Conservation (phyloP, 2,329 filamentous ascomycete genomes). For the Cladosporium sp. region DNA sequence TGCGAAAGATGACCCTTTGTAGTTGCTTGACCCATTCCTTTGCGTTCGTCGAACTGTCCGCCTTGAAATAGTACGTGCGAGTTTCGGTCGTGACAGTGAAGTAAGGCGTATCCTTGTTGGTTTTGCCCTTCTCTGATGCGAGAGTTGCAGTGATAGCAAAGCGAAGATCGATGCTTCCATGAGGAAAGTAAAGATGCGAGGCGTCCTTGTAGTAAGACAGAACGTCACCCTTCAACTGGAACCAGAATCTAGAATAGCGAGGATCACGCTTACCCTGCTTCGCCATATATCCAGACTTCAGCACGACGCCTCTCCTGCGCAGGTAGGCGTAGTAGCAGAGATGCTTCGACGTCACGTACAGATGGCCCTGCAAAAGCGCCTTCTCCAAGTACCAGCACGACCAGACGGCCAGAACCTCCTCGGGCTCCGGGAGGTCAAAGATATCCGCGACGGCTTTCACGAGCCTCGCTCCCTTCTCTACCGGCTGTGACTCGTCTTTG, state of each 20-base stretch:
- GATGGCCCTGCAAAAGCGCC: slow-evolving; percentile 84
- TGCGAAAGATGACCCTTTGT: slow-evolving; percentile 90
- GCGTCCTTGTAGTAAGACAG: slow-evolving; percentile 82
- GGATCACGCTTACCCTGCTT: slow-evolving; percentile 87
- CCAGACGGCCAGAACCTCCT: slow-evolving; percentile 87
- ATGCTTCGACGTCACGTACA: slow-evolving; percentile 90
- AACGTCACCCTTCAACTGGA: slow-evolving; percentile 84
- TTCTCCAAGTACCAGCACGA: slow-evolving; percentile 90
- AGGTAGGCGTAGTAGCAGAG: slow-evolving; percentile 97
- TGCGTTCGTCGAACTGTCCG: slow-evolving; percentile 79
- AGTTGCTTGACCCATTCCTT: slow-evolving; percentile 95
- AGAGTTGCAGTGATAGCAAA: slow-evolving; percentile 85
- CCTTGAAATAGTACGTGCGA: slow-evolving; percentile 78
- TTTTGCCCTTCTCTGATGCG: slow-evolving; percentile 45
- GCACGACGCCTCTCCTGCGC: slow-evolving; percentile 75
- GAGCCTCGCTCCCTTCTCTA: neutral
- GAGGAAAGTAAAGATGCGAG: slow-evolving; percentile 82
- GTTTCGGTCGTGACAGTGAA: slow-evolving; percentile 80
- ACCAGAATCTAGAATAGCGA: slow-evolving; percentile 87
- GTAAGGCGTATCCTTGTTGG: slow-evolving; percentile 62
- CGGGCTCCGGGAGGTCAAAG: slow-evolving; percentile 72
- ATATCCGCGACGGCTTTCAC: slow-evolving; percentile 43
- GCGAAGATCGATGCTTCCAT: slow-evolving; percentile 83
- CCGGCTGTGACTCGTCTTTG: neutral
- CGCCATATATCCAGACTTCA: slow-evolving; percentile 81